Conservation (phyloP, 106 monocot genomes). For the Dactylorhiza incarnata region DNA sequence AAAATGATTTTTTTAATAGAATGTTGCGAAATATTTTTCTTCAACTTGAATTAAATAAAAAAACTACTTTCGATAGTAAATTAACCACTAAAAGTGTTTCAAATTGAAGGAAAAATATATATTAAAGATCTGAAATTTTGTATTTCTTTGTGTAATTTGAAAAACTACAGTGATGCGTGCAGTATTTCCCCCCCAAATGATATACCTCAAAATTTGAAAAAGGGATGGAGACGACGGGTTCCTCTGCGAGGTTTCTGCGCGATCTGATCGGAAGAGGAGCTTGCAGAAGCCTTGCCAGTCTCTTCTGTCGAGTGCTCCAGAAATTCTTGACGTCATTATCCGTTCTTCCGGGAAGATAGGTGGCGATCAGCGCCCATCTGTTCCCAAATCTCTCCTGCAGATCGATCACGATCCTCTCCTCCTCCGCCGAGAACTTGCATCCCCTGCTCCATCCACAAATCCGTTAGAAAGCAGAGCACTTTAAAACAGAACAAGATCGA, state of each 20-base stretch:
- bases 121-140: too few relatives aligned
- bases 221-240: not conserved
- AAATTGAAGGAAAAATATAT: not conserved
- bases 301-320: constrained; percentile 88
- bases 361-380: constrained; percentile 81
- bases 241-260: constrained; percentile 15
- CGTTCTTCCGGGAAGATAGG: constrained; percentile 61
- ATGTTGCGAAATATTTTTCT: not conserved
- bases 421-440: constrained; percentile 68
- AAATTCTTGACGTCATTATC: constrained; percentile 95
- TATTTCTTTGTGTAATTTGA: too few relatives aligned
- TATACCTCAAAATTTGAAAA: constrained; percentile 3
- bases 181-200: not conserved
- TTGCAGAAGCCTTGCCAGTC: constrained; percentile 51
- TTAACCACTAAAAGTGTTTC: not conserved
- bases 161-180: too few relatives aligned
- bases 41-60: too few relatives aligned
- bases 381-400: constrained; percentile 66
- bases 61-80: not conserved
- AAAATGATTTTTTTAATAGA: not conserved
- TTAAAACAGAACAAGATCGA: not conserved
- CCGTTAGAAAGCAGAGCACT: not conserved
- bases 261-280: constrained; percentile 15
- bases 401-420: constrained; percentile 61
- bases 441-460: constrained; percentile 24